Evolutionary conservation across 106 monocot genomes (phyloP).

Genomic region (Allium cepa): DNA sequence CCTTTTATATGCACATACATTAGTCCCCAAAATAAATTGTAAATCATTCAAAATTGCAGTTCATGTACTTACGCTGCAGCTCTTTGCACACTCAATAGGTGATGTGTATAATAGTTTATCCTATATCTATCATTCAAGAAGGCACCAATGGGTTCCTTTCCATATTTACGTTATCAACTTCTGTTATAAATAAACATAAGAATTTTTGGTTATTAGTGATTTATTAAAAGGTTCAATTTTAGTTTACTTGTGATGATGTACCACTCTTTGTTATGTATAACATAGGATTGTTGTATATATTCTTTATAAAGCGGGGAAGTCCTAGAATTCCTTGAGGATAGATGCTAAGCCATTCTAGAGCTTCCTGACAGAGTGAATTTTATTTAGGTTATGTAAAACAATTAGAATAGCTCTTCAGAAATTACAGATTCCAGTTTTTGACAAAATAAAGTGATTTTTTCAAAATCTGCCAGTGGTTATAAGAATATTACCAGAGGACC

Average conservation of each 20-base stretch:
- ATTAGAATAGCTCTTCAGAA: background rate
- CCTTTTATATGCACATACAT: background rate
- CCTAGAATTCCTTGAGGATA: background rate
- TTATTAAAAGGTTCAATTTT: background rate
- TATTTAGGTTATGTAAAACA: background rate
- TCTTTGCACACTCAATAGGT: background rate
- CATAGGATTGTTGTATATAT: background rate
- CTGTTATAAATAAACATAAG: background rate
- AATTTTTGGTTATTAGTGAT: background rate
- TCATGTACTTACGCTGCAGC: constrained; percentile 11
- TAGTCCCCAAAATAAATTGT: background rate
- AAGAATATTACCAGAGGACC: background rate
- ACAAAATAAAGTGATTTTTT: background rate
- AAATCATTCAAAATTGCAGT: background rate
- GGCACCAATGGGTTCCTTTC: constrained; percentile 4
- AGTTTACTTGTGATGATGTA: background rate
- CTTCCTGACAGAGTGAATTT: background rate
- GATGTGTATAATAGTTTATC: background rate
- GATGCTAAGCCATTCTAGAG: background rate
- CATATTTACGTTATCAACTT: background rate
- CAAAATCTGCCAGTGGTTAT: background rate
- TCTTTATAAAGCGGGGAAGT: background rate
- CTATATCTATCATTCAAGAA: background rate
- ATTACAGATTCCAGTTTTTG: background rate
- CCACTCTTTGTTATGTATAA: background rate